Evolutionary conservation across 768 basidiomycete species (phyloP).

Genomic region (Exidia glandulosa): DNA sequence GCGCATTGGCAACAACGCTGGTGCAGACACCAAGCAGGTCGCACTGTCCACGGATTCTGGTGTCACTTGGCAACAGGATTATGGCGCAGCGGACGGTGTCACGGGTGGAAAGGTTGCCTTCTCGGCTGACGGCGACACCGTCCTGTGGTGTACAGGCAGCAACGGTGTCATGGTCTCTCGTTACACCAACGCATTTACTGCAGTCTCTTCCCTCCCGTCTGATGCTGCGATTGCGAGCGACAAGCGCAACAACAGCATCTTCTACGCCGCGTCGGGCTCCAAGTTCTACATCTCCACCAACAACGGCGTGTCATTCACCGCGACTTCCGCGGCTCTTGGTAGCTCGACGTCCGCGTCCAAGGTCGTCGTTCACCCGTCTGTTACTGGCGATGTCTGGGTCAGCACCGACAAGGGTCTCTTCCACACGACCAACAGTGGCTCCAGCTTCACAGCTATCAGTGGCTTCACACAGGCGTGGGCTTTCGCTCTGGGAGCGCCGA

Average conservation of each 20-base stretch:
- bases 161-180: constrained; percentile 45
- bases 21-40: constrained; percentile 35
- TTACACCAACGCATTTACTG: constrained; percentile 34
- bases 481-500: constrained; percentile 45
- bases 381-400: constrained; percentile 54
- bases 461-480: constrained; percentile 44
- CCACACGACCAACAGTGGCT: constrained; percentile 44
- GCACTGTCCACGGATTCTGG: constrained; percentile 47
- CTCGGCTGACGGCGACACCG: constrained; percentile 43
- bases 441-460: constrained; percentile 35
- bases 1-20: constrained; percentile 6
- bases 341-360: constrained; percentile 38
- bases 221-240: constrained; percentile 50
- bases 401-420: constrained; percentile 47
- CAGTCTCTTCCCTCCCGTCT: constrained; percentile 42
- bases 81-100: constrained; percentile 41
- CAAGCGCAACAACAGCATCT: constrained; percentile 43
- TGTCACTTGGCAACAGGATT: constrained; percentile 42
- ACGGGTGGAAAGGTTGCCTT: constrained; percentile 23
- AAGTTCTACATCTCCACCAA: constrained; percentile 53
- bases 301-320: constrained; percentile 39
- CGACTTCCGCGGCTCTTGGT: constrained; percentile 31
- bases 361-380: constrained; percentile 41
- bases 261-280: constrained; percentile 47
- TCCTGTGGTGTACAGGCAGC: constrained; percentile 37